These are phyloP conservation scores for Podospora conica DNA, from an alignment of 495 filamentous ascomycete species.

Conservation along the genomic window DNA sequence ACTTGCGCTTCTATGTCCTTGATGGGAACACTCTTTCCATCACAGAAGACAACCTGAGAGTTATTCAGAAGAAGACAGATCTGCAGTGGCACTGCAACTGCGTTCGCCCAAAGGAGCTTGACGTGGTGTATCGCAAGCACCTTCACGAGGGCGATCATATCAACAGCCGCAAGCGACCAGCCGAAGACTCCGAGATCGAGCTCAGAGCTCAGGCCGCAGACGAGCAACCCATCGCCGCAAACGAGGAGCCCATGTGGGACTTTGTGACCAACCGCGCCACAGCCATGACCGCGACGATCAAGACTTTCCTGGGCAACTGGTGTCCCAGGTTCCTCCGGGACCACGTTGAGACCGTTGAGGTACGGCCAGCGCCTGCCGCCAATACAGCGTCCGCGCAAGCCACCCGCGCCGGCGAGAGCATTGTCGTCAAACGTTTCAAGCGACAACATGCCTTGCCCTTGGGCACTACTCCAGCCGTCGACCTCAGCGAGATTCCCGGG, in stretches of 20 bases:
- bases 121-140: conserved; percentile 4
- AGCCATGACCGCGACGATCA: not conserved
- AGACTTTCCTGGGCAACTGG: not conserved
- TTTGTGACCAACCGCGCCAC: not conserved
- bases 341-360: not conserved
- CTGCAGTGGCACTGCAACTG: conserved; percentile 23
- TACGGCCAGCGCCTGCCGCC: not conserved
- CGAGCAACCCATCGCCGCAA: too few species aligned
- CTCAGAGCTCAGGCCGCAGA: conserved; percentile 16
- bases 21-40: not conserved
- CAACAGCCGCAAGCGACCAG: conserved; percentile 21
- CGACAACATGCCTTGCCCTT: conserved; percentile 10
- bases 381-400: not conserved
- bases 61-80: conserved; percentile 24
- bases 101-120: not conserved
- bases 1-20: conserved; percentile 27
- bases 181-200: conserved; percentile 21
- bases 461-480: not conserved
- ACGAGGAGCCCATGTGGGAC: not conserved
- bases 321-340: not conserved
- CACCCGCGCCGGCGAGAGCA: conserved; percentile 2
- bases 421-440: conserved; percentile 27
- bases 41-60: conserved; percentile 12
- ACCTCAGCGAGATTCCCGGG: conserved; percentile 5
- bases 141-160: conserved; percentile 7